Evolutionary conservation across 2,329 filamentous ascomycete species (phyloP).

Genomic region (Trichoderma guizhouense): DNA sequence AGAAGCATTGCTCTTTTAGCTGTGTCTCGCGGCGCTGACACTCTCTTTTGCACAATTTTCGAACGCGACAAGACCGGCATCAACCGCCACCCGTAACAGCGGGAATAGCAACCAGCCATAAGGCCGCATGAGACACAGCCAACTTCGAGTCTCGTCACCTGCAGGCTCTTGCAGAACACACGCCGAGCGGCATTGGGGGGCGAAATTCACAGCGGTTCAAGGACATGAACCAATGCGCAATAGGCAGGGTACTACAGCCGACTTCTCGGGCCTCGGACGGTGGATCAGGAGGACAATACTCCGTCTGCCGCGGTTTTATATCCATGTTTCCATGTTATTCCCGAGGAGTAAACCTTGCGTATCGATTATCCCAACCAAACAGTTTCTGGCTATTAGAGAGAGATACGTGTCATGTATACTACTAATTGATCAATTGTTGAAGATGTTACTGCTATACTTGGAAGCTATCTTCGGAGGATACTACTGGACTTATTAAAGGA

Average conservation of each 20-base stretch:
- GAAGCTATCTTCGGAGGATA: not conserved
- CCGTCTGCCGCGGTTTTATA: not conserved
- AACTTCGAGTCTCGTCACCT: not conserved
- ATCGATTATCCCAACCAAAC: not conserved
- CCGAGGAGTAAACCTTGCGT: not conserved
- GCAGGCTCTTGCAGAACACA: not conserved
- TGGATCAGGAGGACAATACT: not conserved
- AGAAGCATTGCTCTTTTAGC: not conserved
- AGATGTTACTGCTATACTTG: not conserved
- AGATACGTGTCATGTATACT: not conserved
- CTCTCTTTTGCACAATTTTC: not conserved
- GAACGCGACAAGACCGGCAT: not conserved
- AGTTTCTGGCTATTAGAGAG: not conserved
- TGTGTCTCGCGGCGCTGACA: not conserved
- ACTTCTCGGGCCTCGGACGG: not conserved
- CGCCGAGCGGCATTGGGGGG: not conserved
- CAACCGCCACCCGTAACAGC: not conserved
- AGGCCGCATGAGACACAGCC: not conserved
- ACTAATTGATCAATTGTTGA: not conserved
- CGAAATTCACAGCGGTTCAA: not conserved
- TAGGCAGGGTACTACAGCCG: not conserved
- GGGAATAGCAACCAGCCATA: not conserved
- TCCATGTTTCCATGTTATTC: not conserved
- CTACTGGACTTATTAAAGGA: not conserved
- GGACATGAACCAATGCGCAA: not conserved